Conservation (phyloP, 345 rosid species). For the Cochlearia excelsa region DNA sequence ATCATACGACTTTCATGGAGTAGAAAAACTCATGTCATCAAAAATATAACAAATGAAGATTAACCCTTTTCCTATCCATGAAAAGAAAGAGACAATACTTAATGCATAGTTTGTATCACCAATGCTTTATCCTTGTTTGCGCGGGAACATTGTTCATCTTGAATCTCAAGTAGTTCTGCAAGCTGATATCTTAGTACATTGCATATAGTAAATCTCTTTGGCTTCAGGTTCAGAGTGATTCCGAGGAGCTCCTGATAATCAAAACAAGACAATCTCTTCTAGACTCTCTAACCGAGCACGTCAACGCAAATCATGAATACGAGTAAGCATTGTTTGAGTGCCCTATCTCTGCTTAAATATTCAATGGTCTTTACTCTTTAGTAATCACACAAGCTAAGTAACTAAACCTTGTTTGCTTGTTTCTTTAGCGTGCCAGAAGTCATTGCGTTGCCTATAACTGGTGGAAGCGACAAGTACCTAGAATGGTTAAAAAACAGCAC, state of each 20-base stretch:
- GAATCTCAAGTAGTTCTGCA: background rate
- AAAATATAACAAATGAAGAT: background rate
- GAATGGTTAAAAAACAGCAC: conserved; percentile 87
- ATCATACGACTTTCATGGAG: background rate
- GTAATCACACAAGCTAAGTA: background rate
- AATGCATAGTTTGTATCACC: background rate
- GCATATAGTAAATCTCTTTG: conserved; percentile 4
- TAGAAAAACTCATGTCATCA: background rate
- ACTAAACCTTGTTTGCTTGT: conserved; percentile 3
- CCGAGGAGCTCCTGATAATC: conserved; percentile 86
- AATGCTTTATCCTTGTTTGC: background rate
- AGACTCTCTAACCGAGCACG: conserved; percentile 74
- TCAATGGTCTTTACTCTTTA: background rate
- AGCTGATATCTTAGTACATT: background rate
- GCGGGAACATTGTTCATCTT: conserved; percentile 15
- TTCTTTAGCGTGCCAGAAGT: conserved; percentile 77
- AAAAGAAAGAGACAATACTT: background rate
- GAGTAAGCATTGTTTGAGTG: conserved; percentile 52
- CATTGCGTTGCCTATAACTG: conserved; percentile 75
- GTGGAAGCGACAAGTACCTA: conserved; percentile 70
- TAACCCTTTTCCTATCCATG: background rate
- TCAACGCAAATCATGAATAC: conserved; percentile 89
- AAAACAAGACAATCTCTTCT: conserved; percentile 86
- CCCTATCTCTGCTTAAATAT: background rate
- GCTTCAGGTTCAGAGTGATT: conserved; percentile 71